Base-by-base conservation (phyloP, 1,284 basidiomycete genomes). In the Ceraceosorus bombacis region DNA sequence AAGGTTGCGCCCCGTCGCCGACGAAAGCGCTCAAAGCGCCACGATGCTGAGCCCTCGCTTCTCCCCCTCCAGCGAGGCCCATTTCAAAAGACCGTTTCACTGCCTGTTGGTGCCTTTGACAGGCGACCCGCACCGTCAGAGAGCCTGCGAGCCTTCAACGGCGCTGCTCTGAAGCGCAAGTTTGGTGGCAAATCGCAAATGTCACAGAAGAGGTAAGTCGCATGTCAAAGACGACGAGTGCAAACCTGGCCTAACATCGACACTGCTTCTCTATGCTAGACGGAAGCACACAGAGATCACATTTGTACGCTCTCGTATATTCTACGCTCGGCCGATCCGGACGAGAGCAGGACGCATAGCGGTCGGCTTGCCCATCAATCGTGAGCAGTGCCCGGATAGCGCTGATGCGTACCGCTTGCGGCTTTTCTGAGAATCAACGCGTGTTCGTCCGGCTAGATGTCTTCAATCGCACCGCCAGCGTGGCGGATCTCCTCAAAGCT, bases 361-460 rank as follows among this genome's bases (percentile, higher is more conserved):
- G 2, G 80, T 86, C 12, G 89, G 88, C 2, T 77, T 90, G 5
- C 85, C 87, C n/a, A 79, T 82, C 3, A 81, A 82, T 64, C 87
- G 88, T 89, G 68, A 7, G 43, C 27, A 27, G 27, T 27, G 27
- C 2, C 27, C 27, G 27, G 27, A 27, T 3, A 27, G 27, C 27
- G 27, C 27, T 27, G 27, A 27, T 27, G 27, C 27, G 3, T 27
- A 27, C 58, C 36, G 49, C 9, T 48, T 36, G 49, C 48, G 49
- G 55, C 48, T 17, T 49, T 54, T 36, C 51, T 27, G 17, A 13
- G 15, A 50, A 7, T 5, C 15, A 13, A 41, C 41, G 5, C 49
- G 12, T 39, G 37, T 15, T 27, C 27, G 1, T 27, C 27, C 27
- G 27, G 27, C 27, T n/a, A 7, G n/a, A 61, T 64, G 43, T 70